phyloP scores from a whole-genome alignment of 305 asterid species.

The Fraxinus albicans region DNA sequence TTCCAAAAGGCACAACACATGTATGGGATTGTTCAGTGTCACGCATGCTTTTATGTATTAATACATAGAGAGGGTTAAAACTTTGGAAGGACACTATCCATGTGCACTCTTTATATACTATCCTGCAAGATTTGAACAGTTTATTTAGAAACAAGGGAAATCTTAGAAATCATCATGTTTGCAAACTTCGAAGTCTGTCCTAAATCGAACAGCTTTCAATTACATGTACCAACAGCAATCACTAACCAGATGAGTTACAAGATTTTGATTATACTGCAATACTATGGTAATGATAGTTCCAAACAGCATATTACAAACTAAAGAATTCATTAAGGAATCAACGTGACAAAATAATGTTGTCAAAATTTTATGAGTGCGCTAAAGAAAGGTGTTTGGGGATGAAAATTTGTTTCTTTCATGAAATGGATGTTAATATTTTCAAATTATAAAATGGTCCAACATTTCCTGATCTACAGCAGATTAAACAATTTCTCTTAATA shows the following conservation, averaged over 20 bases:
- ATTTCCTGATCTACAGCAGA: too few relatives aligned
- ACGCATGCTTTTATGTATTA: not conserved
- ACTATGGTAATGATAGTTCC: conserved; percentile 24
- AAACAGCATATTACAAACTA: conserved; percentile 12
- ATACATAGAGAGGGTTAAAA: too few relatives aligned
- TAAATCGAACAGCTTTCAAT: conserved; percentile 30
- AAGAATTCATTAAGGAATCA: not conserved
- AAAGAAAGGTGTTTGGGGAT: too few relatives aligned
- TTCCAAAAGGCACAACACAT: too few relatives aligned
- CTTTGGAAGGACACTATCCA: too few relatives aligned
- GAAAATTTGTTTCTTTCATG: too few relatives aligned
- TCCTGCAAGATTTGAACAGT: conserved; percentile 23
- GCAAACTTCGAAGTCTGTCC: conserved; percentile 24
- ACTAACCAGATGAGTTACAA: not conserved
- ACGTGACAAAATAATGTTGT: not conserved
- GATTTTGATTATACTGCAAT: conserved; percentile 7
- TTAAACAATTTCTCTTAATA: too few relatives aligned
- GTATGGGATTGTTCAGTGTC: not conserved
- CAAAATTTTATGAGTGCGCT: not conserved
- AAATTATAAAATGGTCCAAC: too few relatives aligned
- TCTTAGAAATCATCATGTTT: conserved; percentile 12
- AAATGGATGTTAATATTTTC: too few relatives aligned
- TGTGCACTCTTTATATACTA: too few relatives aligned
- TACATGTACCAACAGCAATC: conserved; percentile 25
- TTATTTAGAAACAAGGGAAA: not conserved